Evolutionary conservation across 441 rosid genomes (phyloP).

Genomic region (Croton setiger): DNA sequence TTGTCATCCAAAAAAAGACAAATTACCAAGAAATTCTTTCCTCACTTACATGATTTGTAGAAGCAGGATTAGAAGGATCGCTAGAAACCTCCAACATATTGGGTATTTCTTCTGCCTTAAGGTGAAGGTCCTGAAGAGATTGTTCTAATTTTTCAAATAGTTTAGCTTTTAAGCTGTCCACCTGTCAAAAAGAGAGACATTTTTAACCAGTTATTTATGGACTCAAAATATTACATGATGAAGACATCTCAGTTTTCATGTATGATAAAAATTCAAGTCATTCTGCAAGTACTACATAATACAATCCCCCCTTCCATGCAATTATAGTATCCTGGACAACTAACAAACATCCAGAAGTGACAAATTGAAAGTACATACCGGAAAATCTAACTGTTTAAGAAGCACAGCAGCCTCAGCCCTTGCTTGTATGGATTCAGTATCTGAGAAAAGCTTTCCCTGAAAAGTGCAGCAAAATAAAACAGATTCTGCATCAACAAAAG

Average conservation of each 20-base stretch:
- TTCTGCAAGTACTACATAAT: slow-evolving; percentile 8
- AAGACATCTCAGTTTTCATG: slow-evolving; percentile 8
- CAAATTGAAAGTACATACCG: slow-evolving; percentile 49
- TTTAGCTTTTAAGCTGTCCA: slow-evolving; percentile 77
- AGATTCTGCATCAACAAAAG: slow-evolving; percentile 18
- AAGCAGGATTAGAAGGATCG: slow-evolving; percentile 38
- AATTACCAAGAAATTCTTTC: slow-evolving; percentile 6
- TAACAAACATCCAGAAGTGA: slow-evolving; percentile 13
- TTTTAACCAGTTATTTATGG: slow-evolving; percentile 10
- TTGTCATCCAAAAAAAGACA: background rate
- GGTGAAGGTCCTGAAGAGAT: slow-evolving; percentile 71
- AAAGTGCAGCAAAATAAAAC: slow-evolving; percentile 21
- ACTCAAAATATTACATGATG: slow-evolving; percentile 12
- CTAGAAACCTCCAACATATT: slow-evolving; percentile 36
- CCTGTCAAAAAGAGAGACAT: slow-evolving; percentile 46
- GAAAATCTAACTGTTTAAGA: slow-evolving; percentile 89
- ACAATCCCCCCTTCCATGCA: background rate
- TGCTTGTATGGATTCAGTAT: slow-evolving; percentile 89
- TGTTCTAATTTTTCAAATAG: slow-evolving; percentile 91
- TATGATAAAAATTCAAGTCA: slow-evolving; percentile 11
- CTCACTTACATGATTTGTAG: slow-evolving; percentile 55
- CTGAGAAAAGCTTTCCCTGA: slow-evolving; percentile 86
- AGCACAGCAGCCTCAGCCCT: slow-evolving; percentile 99
- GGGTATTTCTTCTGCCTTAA: slow-evolving; percentile 48
- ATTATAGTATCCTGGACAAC: background rate